These are phyloP conservation scores for Oxyria digyna DNA, from an alignment of 148 eudicot species.

Conservation along the genomic window DNA sequence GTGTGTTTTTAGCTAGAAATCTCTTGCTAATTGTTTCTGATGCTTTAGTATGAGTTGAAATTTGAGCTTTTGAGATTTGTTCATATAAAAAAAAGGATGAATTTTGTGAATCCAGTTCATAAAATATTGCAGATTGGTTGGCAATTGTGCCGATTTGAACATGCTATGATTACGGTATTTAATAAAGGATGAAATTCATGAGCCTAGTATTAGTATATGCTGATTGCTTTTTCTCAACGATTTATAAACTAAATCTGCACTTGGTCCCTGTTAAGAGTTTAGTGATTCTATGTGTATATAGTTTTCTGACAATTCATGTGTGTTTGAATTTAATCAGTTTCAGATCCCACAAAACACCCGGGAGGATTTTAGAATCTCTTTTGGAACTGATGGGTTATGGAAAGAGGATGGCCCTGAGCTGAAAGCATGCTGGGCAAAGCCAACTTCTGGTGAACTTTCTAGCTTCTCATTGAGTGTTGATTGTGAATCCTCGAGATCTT, in stretches of 20 bases:
- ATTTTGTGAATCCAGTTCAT: too few species aligned
- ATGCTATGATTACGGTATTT: too few species aligned
- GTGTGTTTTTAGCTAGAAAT: not conserved
- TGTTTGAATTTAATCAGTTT: slow-evolving; percentile 15
- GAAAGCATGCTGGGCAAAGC: slow-evolving; percentile 73
- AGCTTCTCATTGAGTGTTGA: not conserved
- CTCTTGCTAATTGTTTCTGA: not conserved
- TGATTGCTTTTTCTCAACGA: not conserved
- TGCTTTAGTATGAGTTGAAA: not conserved
- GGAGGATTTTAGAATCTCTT: slow-evolving; percentile 6
- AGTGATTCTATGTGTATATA: not conserved
- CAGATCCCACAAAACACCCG: slow-evolving; percentile 17
- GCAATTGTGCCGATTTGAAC: slow-evolving; percentile 1
- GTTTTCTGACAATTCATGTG: not conserved
- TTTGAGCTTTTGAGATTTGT: slow-evolving; percentile 1
- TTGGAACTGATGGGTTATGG: slow-evolving; percentile 50
- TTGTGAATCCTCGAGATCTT: slow-evolving; percentile 11
- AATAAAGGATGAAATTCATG: not conserved
- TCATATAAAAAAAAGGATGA: too few species aligned
- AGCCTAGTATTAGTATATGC: too few species aligned
- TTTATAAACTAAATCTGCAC: not conserved
- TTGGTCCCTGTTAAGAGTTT: not conserved
- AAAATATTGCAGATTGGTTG: too few species aligned
- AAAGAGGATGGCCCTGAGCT: slow-evolving; percentile 40
- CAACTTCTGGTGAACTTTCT: slow-evolving; percentile 28